Evolutionary conservation across 2,329 filamentous ascomycete species (phyloP).

Genomic region (Lithohypha guttulata): DNA sequence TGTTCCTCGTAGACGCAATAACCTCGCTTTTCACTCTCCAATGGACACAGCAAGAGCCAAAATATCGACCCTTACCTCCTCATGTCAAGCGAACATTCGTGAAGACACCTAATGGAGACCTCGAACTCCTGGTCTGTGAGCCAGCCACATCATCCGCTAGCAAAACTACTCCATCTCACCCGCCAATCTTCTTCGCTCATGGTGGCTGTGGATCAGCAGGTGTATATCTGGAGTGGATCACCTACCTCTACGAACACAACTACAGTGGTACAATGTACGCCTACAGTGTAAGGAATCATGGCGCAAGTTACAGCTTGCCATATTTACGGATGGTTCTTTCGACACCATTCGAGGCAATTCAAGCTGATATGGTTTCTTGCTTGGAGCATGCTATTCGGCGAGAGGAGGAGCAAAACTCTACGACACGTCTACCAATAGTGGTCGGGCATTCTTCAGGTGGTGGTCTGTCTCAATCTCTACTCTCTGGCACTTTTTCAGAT

Average conservation of each 20-base stretch:
- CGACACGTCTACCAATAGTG: constrained; percentile 25
- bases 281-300: constrained; percentile 43
- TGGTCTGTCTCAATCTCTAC: constrained; percentile 40
- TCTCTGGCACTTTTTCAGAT: constrained; percentile 29
- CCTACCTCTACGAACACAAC: constrained; percentile 35
- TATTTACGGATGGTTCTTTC: constrained; percentile 41
- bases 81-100: constrained; percentile 37
- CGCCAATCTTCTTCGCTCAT: constrained; percentile 43
- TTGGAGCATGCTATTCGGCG: constrained; percentile 26
- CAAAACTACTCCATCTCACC: constrained; percentile 23
- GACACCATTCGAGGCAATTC: constrained; percentile 34
- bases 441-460: constrained; percentile 45
- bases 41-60: constrained; percentile 9
- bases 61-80: constrained; percentile 25
- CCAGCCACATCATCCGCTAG: constrained; percentile 23
- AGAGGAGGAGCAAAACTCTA: constrained; percentile 23
- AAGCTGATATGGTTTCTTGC: constrained; percentile 36
- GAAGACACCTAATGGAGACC: constrained; percentile 30
- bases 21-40: constrained; percentile 9
- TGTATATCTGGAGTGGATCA: constrained; percentile 44
- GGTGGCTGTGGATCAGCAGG: constrained; percentile 45
- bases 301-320: constrained; percentile 41
- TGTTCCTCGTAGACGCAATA: constrained; percentile 9
- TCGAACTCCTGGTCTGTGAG: constrained; percentile 37
- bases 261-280: constrained; percentile 39